These are phyloP conservation scores for Chlorella vulgaris DNA, from an alignment of 139 green algal genomes.

Conservation along the genomic window DNA sequence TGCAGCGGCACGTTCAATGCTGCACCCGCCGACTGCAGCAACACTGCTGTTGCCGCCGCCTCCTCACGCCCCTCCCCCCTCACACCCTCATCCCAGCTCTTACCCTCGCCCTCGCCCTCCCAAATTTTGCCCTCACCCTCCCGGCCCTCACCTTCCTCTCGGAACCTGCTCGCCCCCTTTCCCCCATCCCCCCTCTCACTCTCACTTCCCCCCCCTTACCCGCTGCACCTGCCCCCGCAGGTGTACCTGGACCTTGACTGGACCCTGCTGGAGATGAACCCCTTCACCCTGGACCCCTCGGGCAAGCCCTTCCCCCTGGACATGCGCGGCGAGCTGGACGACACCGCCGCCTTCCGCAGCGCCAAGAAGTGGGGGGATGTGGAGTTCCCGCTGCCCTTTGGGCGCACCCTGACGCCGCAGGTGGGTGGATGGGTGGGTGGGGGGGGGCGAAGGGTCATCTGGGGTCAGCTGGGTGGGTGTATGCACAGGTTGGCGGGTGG, in stretches of 20 bases:
- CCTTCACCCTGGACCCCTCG: slow-evolving; percentile 81
- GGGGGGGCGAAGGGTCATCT: neutral
- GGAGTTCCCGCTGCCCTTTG: slow-evolving; percentile 93
- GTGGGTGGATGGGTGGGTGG: neutral
- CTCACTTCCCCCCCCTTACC: neutral
- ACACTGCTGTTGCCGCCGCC: too few relatives aligned
- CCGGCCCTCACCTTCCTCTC: too few relatives aligned
- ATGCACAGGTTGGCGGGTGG: too few relatives aligned
- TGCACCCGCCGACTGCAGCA: too few relatives aligned
- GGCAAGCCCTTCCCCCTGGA: slow-evolving; percentile 76
- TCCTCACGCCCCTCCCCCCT: too few relatives aligned
- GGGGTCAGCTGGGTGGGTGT: neutral
- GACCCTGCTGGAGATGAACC: slow-evolving; percentile 95
- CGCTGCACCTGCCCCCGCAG: neutral
- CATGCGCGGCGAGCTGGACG: slow-evolving; percentile 87
- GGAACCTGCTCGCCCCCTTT: too few relatives aligned
- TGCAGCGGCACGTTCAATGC: too few relatives aligned
- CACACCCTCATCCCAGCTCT: too few relatives aligned
- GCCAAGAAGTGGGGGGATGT: slow-evolving; percentile 68
- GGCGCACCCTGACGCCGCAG: slow-evolving; percentile 70
- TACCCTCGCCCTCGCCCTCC: too few relatives aligned
- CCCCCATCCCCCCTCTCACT: neutral
- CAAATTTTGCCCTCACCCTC: too few relatives aligned
- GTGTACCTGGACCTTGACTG: slow-evolving; percentile 79
- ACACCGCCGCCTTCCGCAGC: slow-evolving; percentile 85